A percentile compares a stretch with the other conserved stretches of the same genome.
Evolutionary conservation across 257 asterid species (phyloP).

Genomic region (Solanum clarkiae): DNA sequence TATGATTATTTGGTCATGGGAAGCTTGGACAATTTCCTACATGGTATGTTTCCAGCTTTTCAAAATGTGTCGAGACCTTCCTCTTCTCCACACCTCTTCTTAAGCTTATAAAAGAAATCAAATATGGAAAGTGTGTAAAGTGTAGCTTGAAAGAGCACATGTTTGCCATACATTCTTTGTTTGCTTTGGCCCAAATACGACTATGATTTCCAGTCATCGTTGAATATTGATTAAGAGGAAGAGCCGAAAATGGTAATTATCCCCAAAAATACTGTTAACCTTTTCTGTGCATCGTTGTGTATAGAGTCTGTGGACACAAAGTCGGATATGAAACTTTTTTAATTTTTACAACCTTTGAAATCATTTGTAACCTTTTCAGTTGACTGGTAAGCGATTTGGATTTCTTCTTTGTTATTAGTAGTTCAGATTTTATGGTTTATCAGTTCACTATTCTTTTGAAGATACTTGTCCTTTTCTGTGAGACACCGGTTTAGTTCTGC

Average conservation of each 20-base stretch:
- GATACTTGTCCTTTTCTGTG: not conserved
- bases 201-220: not conserved
- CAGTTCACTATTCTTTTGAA: not conserved
- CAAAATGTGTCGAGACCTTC: not conserved
- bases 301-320: not conserved
- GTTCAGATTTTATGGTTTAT: not conserved
- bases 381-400: not conserved
- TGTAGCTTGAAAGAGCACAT: not conserved
- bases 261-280: not conserved
- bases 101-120: not conserved
- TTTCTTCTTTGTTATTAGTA: not conserved
- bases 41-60: constrained; percentile 36
- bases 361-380: not conserved
- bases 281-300: not conserved
- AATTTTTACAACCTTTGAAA: not conserved
- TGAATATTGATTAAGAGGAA: not conserved
- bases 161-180: not conserved
- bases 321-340: no score
- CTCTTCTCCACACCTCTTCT: not conserved
- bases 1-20: constrained; percentile 89
- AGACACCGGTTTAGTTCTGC: not conserved
- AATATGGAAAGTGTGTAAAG: not conserved
- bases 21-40: constrained; percentile 80
- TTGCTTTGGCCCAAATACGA: not conserved
- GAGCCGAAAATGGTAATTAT: not conserved